phyloP scores from a whole-genome alignment of 345 rosid genomes.

The Lenwebbia sp. region DNA sequence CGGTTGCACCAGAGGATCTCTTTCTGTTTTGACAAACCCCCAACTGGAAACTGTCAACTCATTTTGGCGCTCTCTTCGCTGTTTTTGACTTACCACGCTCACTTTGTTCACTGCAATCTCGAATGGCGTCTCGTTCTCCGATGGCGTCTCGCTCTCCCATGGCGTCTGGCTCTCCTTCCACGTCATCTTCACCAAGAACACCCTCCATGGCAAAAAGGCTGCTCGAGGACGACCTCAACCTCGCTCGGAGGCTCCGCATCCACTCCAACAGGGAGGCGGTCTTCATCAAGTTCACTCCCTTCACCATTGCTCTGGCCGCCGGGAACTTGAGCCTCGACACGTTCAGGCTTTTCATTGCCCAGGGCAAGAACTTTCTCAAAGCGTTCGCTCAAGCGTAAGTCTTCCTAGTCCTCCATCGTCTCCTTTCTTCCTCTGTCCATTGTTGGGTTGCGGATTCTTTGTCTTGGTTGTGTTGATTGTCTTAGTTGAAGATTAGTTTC shows the following conservation, averaged over 20 bases:
- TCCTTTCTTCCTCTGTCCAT: neutral
- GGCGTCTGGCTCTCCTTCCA: neutral
- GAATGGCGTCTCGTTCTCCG: neutral
- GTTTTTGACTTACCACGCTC: neutral
- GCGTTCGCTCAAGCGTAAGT: constrained; percentile 85
- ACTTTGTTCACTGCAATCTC: neutral
- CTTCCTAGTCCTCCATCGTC: neutral
- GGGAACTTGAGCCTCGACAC: constrained; percentile 59
- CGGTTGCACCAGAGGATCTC: neutral
- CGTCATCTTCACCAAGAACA: constrained; percentile 18
- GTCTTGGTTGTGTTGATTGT: neutral
- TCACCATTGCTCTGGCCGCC: constrained; percentile 59
- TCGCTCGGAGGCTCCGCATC: constrained; percentile 59
- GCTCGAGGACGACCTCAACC: constrained; percentile 37
- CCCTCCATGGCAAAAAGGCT: constrained; percentile 2
- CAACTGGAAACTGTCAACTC: neutral
- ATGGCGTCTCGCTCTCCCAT: neutral
- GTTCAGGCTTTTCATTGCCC: constrained; percentile 63
- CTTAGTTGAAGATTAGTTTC: neutral
- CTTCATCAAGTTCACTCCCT: constrained; percentile 68
- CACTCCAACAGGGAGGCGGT: constrained; percentile 50
- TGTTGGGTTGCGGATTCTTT: neutral
- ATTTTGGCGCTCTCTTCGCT: neutral
- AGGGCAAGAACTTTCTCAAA: constrained; percentile 75
- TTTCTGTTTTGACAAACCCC: neutral